Conservation (phyloP, 176 grass and related monocot species). For the Avena insularis region DNA sequence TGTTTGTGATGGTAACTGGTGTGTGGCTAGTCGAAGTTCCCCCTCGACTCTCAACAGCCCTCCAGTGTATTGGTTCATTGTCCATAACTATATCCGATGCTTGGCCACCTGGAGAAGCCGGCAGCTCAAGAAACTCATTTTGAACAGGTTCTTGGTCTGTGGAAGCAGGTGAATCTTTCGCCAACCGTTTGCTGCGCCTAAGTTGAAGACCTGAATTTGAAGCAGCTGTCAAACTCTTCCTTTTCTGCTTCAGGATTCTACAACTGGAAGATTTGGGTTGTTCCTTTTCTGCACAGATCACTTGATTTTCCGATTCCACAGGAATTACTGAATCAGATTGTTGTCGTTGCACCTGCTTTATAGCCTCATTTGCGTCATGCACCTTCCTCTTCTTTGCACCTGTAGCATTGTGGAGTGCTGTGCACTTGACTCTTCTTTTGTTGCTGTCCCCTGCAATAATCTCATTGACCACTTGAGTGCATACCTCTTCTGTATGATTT, state of each 20-base stretch:
- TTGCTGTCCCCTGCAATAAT: slow-evolving; percentile 23
- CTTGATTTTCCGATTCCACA: slow-evolving; percentile 34
- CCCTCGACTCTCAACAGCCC: slow-evolving; percentile 16
- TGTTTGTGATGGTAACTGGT: slow-evolving; percentile 4
- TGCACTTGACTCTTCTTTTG: neutral
- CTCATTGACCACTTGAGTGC: neutral
- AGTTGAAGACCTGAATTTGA: slow-evolving; percentile 46
- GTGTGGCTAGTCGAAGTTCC: slow-evolving; percentile 16
- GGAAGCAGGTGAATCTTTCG: slow-evolving; percentile 41
- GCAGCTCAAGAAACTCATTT: slow-evolving; percentile 25
- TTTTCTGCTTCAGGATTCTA: slow-evolving; percentile 24
- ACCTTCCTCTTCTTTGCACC: slow-evolving; percentile 6
- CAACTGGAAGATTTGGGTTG: slow-evolving; percentile 8
- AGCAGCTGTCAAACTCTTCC: slow-evolving; percentile 25
- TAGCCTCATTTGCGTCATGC: slow-evolving; percentile 31
- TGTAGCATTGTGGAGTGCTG: neutral
- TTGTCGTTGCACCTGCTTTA: slow-evolving; percentile 14
- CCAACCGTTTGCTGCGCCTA: slow-evolving; percentile 50
- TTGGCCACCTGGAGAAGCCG: slow-evolving; percentile 32
- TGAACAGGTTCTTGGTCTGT: slow-evolving; percentile 15
- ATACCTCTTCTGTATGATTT: slow-evolving; percentile 7
- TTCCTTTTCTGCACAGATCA: slow-evolving; percentile 11
- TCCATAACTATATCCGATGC: slow-evolving; percentile 14
- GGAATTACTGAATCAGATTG: slow-evolving; percentile 13
- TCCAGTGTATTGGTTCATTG: slow-evolving; percentile 13